Conservation (phyloP, 192 early-diverging fungal genomes). For the Geranomyces michiganensis region DNA sequence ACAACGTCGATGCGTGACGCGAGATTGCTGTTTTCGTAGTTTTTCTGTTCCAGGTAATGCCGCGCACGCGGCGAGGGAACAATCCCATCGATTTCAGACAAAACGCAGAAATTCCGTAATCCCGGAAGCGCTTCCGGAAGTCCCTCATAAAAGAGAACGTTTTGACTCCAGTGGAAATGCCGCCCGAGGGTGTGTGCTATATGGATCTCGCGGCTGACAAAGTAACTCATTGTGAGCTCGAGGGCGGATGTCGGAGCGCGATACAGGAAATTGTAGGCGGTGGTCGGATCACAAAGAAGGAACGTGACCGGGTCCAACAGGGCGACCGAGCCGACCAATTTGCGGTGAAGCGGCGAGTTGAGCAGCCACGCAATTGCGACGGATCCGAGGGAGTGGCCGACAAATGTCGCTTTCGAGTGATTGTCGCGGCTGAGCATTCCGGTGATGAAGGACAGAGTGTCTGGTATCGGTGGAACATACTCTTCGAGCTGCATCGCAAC, state of each 20-base stretch:
- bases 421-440: conserved; percentile 48
- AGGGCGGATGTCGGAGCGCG: conserved; percentile 32
- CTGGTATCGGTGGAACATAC: conserved; percentile 55
- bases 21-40: conserved; percentile 6
- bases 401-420: conserved; percentile 59
- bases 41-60: conserved; percentile 18
- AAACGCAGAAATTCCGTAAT: conserved; percentile 1
- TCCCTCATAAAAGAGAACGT: conserved; percentile 38
- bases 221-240: conserved; percentile 56
- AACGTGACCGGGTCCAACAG: conserved; percentile 73
- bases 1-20: neutral
- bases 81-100: conserved; percentile 17
- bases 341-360: conserved; percentile 1
- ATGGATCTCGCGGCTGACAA: conserved; percentile 62
- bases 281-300: conserved; percentile 62
- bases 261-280: conserved; percentile 62
- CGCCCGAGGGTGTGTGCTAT: conserved; percentile 61
- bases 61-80: conserved; percentile 18
- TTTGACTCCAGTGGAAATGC: conserved; percentile 43
- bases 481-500: conserved; percentile 68
- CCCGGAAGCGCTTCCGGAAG: conserved; percentile 27
- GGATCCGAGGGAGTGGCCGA: conserved; percentile 67
- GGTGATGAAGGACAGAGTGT: conserved; percentile 54
- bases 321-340: conserved; percentile 28
- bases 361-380: conserved; percentile 59